A percentile compares a stretch with the other conserved stretches of the same genome.
phyloP scores from a whole-genome alignment of 1,139 yeast genomes.

The Schizosaccharomyces versatilis region DNA sequence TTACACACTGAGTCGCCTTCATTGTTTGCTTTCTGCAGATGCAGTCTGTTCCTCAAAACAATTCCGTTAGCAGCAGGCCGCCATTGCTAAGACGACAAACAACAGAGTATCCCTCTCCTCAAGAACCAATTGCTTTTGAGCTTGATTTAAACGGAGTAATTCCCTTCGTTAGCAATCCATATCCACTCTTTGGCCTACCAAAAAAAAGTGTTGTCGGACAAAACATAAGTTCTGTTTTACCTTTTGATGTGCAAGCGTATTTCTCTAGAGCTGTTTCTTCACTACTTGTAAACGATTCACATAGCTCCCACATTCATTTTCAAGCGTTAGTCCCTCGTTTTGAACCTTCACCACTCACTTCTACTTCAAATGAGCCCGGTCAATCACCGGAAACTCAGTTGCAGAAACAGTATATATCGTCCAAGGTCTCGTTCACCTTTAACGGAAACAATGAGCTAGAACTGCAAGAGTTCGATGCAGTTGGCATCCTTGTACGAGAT shows the following conservation, averaged over 20 bases:
- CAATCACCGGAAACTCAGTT: not conserved
- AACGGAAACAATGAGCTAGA: not conserved
- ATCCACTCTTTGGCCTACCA: not conserved
- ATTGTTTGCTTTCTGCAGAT: too few relatives aligned
- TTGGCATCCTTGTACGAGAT: constrained; percentile 77
- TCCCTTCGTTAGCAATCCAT: not conserved
- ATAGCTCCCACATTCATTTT: not conserved
- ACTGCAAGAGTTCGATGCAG: constrained; percentile 56
- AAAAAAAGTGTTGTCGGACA: not conserved
- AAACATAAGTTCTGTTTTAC: not conserved
- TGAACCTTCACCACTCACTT: too few relatives aligned
- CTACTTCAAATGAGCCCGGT: constrained; percentile 3
- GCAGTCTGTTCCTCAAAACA: too few relatives aligned
- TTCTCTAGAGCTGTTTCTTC: not conserved
- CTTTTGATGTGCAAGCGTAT: not conserved
- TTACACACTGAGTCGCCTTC: too few relatives aligned
- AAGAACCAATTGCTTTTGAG: not conserved
- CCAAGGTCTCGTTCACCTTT: constrained; percentile 4
- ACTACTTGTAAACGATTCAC: not conserved
- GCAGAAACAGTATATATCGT: not conserved
- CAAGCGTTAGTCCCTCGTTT: not conserved
- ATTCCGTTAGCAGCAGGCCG: too few relatives aligned
- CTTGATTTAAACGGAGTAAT: not conserved
- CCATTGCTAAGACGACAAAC: too few relatives aligned
- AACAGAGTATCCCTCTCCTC: not conserved